phyloP scores from a whole-genome alignment of 306 rosid species.

The Malus domestica region DNA sequence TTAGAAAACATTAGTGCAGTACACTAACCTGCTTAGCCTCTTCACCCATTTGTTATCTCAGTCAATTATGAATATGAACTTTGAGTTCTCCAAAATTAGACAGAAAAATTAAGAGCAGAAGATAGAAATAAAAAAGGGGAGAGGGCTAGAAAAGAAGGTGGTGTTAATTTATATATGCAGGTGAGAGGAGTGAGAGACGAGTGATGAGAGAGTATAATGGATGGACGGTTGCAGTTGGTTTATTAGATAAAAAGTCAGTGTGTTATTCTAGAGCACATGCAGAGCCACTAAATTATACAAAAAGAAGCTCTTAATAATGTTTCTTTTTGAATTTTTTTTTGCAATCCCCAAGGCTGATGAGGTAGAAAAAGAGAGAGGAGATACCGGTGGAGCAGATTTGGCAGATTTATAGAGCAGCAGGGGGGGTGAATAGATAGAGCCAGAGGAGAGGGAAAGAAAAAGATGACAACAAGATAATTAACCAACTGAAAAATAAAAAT shows the following conservation, averaged over 20 bases:
- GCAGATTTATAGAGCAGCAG: conserved; percentile 49
- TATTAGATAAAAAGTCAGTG: conserved; percentile 26
- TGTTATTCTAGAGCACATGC: conserved; percentile 70
- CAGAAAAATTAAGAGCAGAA: background rate
- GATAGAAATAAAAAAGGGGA: background rate
- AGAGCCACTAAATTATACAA: conserved; percentile 42
- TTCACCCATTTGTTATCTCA: conserved; percentile 52
- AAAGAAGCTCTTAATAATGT: conserved; percentile 30
- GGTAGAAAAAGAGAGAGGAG: conserved; percentile 24
- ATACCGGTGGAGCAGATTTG: conserved; percentile 31
- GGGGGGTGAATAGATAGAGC: conserved; percentile 5
- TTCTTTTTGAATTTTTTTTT: conserved; percentile 31
- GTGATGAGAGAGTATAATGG: conserved; percentile 20
- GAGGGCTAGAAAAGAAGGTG: conserved; percentile 5
- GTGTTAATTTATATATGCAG: conserved; percentile 31
- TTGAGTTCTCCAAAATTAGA: conserved; percentile 1
- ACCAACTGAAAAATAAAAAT: background rate
- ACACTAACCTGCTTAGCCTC: conserved; percentile 58
- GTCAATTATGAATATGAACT: conserved; percentile 1
- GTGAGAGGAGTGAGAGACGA: background rate
- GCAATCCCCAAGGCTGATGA: conserved; percentile 27
- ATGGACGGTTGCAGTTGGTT: conserved; percentile 31
- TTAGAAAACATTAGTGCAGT: background rate
- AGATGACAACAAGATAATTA: background rate
- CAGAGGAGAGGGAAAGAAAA: background rate